Conservation (phyloP, 768 basidiomycete species). For the Phaeotremella fagi region DNA sequence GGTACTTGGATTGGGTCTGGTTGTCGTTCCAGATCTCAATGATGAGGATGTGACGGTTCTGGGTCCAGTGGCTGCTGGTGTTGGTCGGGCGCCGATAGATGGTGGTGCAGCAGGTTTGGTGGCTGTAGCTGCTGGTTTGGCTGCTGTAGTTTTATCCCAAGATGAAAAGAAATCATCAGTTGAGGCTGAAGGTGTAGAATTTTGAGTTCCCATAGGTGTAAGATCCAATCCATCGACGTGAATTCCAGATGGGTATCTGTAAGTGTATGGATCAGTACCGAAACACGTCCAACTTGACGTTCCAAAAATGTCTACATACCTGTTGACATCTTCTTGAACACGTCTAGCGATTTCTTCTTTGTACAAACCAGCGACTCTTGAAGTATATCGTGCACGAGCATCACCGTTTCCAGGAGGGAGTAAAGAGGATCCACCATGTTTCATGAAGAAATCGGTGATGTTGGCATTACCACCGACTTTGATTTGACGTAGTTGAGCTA, state of each 20-base stretch:
- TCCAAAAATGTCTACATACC: slow-evolving; percentile 51
- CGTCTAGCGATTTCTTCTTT: slow-evolving; percentile 81
- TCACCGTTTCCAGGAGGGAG: slow-evolving; percentile 61
- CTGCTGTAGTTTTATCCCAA: slow-evolving; percentile 75
- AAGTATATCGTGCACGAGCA: slow-evolving; percentile 83
- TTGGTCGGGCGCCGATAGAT: slow-evolving; percentile 52
- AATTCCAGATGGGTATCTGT: slow-evolving; percentile 73
- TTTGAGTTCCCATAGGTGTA: slow-evolving; percentile 28
- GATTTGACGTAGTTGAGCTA: slow-evolving; percentile 86
- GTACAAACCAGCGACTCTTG: slow-evolving; percentile 77
- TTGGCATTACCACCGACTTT: slow-evolving; percentile 90
- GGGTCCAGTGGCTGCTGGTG: slow-evolving; percentile 38
- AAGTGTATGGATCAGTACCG: no score
- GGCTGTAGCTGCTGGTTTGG: slow-evolving; percentile 55
- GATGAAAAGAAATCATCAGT: slow-evolving; percentile 90
- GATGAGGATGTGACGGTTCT: slow-evolving; percentile 51
- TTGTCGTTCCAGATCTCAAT: slow-evolving; percentile 37
- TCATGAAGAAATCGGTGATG: slow-evolving; percentile 81
- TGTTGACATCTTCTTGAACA: slow-evolving; percentile 67
- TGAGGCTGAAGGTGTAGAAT: slow-evolving; percentile 41
- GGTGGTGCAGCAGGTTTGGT: slow-evolving; percentile 45
- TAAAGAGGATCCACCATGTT: slow-evolving; percentile 71
- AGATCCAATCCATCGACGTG: slow-evolving; percentile 71
- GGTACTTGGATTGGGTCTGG: slow-evolving; percentile 49
- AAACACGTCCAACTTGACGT: no score